Percentiles rank a stretch among this genome's conserved stretches.
phyloP scores from a whole-genome alignment of 2,329 filamentous ascomycete species.

The Beauveria sp. region DNA sequence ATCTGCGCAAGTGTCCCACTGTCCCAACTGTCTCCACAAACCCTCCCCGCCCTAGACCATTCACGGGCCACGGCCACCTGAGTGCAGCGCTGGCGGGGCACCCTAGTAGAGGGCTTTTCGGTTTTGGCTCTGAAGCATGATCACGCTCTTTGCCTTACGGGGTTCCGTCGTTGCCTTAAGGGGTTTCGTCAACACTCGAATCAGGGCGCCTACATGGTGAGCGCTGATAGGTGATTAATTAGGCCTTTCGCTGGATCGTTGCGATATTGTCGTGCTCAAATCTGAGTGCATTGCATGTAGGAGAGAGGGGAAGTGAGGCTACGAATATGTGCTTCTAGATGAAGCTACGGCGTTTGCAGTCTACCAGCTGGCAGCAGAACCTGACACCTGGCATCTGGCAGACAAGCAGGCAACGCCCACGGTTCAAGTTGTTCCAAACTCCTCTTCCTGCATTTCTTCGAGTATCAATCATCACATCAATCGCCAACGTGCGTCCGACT shows the following conservation, averaged over 20 bases:
- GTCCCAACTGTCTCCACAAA: background rate
- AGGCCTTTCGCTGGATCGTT: background rate
- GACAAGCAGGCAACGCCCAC: no score
- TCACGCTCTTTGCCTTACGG: background rate
- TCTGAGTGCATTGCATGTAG: background rate
- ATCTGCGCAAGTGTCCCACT: background rate
- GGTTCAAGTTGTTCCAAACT: background rate
- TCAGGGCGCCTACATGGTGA: background rate
- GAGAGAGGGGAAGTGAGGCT: background rate
- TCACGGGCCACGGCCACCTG: background rate
- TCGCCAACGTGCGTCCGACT: background rate
- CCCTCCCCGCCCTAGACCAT: background rate
- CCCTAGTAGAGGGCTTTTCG: background rate
- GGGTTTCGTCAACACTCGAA: constrained; percentile 5
- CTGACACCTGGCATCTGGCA: background rate
- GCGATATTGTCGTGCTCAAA: background rate
- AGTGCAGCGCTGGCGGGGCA: background rate
- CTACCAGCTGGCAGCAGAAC: background rate
- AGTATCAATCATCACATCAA: background rate
- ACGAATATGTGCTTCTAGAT: background rate
- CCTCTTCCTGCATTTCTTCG: background rate
- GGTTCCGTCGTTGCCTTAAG: background rate
- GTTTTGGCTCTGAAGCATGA: constrained; percentile 5
- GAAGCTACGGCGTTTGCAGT: constrained; percentile 4
- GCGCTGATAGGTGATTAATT: background rate